phyloP scores from a whole-genome alignment of 2,329 filamentous ascomycete genomes.

The Colletotrichum orchidophilum region DNA sequence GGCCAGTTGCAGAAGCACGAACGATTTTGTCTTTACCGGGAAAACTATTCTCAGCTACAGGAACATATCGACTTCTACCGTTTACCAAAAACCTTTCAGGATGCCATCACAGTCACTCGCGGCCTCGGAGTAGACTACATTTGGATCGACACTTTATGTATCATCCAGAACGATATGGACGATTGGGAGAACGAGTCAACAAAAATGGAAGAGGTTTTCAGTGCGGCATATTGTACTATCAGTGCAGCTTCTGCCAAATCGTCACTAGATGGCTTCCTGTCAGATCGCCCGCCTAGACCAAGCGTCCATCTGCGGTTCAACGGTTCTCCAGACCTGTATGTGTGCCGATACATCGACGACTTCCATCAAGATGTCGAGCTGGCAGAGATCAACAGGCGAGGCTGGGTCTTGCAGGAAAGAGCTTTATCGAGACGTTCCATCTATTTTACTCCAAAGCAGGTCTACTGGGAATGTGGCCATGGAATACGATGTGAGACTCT shows the following conservation, averaged over 20 bases:
- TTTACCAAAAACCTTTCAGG: slow-evolving; percentile 31
- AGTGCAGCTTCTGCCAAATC: slow-evolving; percentile 10
- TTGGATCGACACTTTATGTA: slow-evolving; percentile 37
- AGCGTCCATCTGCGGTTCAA: neutral
- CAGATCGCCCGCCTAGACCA: neutral
- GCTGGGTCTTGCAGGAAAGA: slow-evolving; percentile 53
- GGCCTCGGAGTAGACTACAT: slow-evolving; percentile 33
- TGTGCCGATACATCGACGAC: slow-evolving; percentile 44
- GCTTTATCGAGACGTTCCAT: slow-evolving; percentile 47
- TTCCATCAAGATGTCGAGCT: slow-evolving; percentile 45
- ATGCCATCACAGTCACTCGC: slow-evolving; percentile 31
- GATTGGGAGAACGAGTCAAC: slow-evolving; percentile 34
- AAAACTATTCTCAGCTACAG: neutral
- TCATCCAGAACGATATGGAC: slow-evolving; percentile 34
- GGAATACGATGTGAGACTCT: slow-evolving; percentile 48
- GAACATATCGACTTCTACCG: neutral
- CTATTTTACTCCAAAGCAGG: slow-evolving; percentile 46
- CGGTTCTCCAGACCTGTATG: slow-evolving; percentile 34
- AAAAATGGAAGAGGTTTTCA: slow-evolving; percentile 30
- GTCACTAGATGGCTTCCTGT: slow-evolving; percentile 19
- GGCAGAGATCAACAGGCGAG: slow-evolving; percentile 43
- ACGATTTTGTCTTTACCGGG: neutral
- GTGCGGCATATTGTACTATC: slow-evolving; percentile 15
- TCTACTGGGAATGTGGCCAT: slow-evolving; percentile 50
- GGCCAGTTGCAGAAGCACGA: slow-evolving; percentile 4